These are phyloP conservation scores for Botryosphaeria dothidea DNA, from an alignment of 2,329 filamentous ascomycete species.

Conservation along the genomic window DNA sequence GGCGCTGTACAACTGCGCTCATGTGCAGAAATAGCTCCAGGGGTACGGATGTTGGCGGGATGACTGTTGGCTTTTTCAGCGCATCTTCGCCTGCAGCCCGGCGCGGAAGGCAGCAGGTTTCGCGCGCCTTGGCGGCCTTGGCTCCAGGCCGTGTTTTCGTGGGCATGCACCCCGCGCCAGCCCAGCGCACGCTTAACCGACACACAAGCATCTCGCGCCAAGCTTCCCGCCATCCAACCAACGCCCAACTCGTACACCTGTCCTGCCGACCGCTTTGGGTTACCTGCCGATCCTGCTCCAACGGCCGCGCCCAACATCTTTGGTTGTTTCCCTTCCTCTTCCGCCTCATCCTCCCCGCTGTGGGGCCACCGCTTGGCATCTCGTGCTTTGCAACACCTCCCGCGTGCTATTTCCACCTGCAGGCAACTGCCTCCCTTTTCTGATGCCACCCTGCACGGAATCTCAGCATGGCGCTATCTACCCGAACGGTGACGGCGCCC, in stretches of 20 bases:
- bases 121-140: background rate
- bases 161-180: background rate
- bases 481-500: background rate
- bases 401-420: background rate
- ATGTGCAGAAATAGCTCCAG: background rate
- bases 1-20: background rate
- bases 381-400: background rate
- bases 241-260: background rate
- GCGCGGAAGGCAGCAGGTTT: constrained; percentile 1
- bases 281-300: background rate
- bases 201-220: constrained; percentile 10
- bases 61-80: background rate
- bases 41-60: background rate
- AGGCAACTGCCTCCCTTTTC: background rate
- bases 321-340: background rate
- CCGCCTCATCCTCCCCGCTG: background rate
- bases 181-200: constrained; percentile 3
- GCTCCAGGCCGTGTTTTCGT: background rate
- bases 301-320: background rate
- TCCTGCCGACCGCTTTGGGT: background rate
- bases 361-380: background rate
- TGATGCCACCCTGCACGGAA: background rate
- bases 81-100: background rate
- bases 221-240: background rate
- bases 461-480: background rate